phyloP scores from a whole-genome alignment of 2,329 filamentous ascomycete species.

The Cladobotryum mycophilum region DNA sequence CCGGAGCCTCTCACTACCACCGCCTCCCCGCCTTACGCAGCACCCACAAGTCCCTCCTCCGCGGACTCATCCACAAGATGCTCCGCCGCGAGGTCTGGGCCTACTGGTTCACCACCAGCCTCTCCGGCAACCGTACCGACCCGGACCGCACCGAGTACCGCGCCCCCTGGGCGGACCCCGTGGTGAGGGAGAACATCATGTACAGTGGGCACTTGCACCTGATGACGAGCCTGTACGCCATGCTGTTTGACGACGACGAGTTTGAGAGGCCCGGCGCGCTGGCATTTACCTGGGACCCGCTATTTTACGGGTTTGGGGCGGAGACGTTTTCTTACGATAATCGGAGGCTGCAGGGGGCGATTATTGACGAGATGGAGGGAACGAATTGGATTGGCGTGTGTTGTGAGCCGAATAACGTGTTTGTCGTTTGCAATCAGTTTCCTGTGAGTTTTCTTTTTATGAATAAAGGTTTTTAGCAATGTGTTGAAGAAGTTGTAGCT shows the following conservation, averaged over 20 bases:
- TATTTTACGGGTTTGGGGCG: constrained; percentile 32
- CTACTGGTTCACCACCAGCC: constrained; percentile 36
- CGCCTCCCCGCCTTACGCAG: constrained; percentile 28
- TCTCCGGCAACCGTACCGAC: constrained; percentile 26
- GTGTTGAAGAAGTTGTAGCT: no score
- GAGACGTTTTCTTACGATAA: constrained; percentile 29
- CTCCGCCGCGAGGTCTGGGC: constrained; percentile 35
- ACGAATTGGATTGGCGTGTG: constrained; percentile 35
- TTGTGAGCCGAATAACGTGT: constrained; percentile 36
- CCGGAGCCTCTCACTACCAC: constrained; percentile 32
- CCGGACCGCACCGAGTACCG: constrained; percentile 32
- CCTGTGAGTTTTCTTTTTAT: constrained; percentile 25
- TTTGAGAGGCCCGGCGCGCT: constrained; percentile 28
- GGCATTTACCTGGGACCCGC: constrained; percentile 32
- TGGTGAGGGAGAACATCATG: constrained; percentile 36
- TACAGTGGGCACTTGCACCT: constrained; percentile 34
- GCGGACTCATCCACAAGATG: constrained; percentile 34
- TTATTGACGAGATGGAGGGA: constrained; percentile 32
- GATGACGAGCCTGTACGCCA: constrained; percentile 33
- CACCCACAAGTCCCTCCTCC: constrained; percentile 28
- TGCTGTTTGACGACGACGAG: constrained; percentile 36
- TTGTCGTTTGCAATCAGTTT: constrained; percentile 38
- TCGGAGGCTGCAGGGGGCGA: constrained; percentile 26
- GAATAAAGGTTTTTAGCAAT: no score
- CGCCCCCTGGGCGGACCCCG: constrained; percentile 36